Base-by-base conservation (phyloP, 179 eudicot species). In the Beta corolliflora region DNA sequence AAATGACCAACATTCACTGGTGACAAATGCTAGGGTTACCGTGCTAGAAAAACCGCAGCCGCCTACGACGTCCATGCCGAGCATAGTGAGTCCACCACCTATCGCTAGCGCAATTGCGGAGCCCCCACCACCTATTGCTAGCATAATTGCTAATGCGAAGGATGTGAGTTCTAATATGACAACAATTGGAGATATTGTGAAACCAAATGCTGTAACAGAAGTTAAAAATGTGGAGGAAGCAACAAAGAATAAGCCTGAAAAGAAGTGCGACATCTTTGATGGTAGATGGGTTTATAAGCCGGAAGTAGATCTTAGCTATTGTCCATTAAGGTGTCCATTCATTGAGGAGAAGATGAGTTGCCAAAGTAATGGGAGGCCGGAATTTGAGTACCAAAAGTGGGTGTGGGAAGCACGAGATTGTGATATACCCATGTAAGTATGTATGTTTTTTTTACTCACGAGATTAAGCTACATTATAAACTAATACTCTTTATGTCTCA, bases 321-420 rank as follows among this genome's bases (percentile, higher is more conserved):
- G 80, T 36, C 19, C 75, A 10, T 41, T 13, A 23, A 31, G n/a
- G 8, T 88, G 88, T 44, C 90, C 88, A 0, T 88, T 88, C 31
- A 55, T 88, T 3, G 83, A 84, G 18, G 82, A 85, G 69, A 82
- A 85, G 82, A 83, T 83, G 63, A 83, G 80, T 56, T 88, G 90
- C 68, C 77, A 29, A 75, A 81, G 59, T 18, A 88, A 88, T 29
- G 90, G 88, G 16, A 64, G 90, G 46, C 83, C 86, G 0, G 90
- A 88, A 69, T 79, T 58, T 0, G 82, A 70, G 52, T 85, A 88
- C 16, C 48, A 81, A 68, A 77, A 64, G 9, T 88, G 88, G 88
- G 77, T 53, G 10, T 88, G 90, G 90, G 85, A 88, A 80, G 79
- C 89, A 59, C 56, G 31, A 14, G 77, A 79, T 77, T 90, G 92